A percentile compares a stretch with the other conserved stretches of the same genome.
These are phyloP conservation scores for Lipomyces lipofer DNA, from an alignment of 805 yeast genomes.

Conservation along the genomic window DNA sequence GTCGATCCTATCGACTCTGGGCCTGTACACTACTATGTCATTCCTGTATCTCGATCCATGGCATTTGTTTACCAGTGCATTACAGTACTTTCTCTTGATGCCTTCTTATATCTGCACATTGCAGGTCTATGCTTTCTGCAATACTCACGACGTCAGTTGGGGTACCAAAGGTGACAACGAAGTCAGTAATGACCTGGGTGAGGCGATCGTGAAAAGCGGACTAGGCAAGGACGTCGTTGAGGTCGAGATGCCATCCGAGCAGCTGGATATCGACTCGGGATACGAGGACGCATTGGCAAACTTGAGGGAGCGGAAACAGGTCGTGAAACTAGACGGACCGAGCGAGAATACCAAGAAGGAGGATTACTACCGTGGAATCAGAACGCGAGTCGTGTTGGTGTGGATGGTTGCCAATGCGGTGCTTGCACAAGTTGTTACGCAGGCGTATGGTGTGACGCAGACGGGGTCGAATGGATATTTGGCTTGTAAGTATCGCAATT, in stretches of 20 bases:
- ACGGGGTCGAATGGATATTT: slow-evolving; percentile 66
- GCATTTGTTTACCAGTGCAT: slow-evolving; percentile 86
- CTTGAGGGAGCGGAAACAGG: slow-evolving; percentile 57
- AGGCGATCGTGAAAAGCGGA: slow-evolving; percentile 73
- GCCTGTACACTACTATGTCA: slow-evolving; percentile 80
- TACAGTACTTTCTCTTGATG: slow-evolving; percentile 83
- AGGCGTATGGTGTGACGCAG: slow-evolving; percentile 70
- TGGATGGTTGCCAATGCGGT: slow-evolving; percentile 87
- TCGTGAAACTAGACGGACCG: slow-evolving; percentile 36
- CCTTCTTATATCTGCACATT: slow-evolving; percentile 91
- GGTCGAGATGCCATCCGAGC: slow-evolving; percentile 69
- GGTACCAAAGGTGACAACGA: slow-evolving; percentile 95
- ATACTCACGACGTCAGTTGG: slow-evolving; percentile 98
- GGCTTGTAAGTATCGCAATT: slow-evolving; percentile 8
- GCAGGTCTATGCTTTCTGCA: slow-evolving; percentile 95
- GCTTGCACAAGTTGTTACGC: slow-evolving; percentile 82
- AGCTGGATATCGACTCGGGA: slow-evolving; percentile 75
- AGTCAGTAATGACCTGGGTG: slow-evolving; percentile 67
- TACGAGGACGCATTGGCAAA: slow-evolving; percentile 74
- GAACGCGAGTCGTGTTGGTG: slow-evolving; percentile 92
- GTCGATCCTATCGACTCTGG: slow-evolving; percentile 87
- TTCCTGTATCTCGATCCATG: slow-evolving; percentile 89
- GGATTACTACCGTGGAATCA: slow-evolving; percentile 91
- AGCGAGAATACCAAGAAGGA: slow-evolving; percentile 48
- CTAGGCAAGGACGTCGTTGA: slow-evolving; percentile 83